Base-by-base conservation (phyloP, 768 basidiomycete species). In the Dentipellis sp. region DNA sequence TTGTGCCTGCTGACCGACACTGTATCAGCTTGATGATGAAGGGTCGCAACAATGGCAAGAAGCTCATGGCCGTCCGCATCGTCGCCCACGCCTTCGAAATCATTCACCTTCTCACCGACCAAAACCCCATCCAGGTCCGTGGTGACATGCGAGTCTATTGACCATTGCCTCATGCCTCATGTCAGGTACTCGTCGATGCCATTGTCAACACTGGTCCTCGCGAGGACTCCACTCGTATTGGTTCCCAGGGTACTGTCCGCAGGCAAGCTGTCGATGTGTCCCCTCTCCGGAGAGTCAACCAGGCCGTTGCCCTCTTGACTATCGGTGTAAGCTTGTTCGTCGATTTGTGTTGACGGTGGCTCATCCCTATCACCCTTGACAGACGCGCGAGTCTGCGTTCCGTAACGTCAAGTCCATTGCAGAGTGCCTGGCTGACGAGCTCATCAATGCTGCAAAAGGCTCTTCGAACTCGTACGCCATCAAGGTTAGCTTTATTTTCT, bases 391-490 rank as follows among this genome's bases (percentile, higher is more conserved):
- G 76, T 97, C 95, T 48, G 94, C 97, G 53, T 99, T 99, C 93
- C 92, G 97, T 75, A 99, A 99, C 78, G 91, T 97, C 67, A 99
- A 99, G 76, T 97, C 94, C 59, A 88, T 99, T 66, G 94, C 97
- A 59, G 95, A 98, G 78, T 97, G 95, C 76, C 82, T 98, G 53
- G 95, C 97, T 58, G 97, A 98, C 71, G 97, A 99, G 74, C 88
- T 98, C 68, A 97, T 98, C 82, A 99, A 99, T 73, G 97, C 97
- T 54, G 97, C 95, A 63, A 98, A 99, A 80, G 97, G 97, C 62
- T 98, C 97, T 51, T 97, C 94, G 68, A 99, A 99, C 88, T 98
- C 95, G 55, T 99, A 98, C 72, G 95, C 95, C 60, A 99, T 99
- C 82, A 98, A 97, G 91, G 89, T 90, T 19, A n/a, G 5, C 45